These are phyloP conservation scores for Dactylellina haptotyla DNA, from an alignment of 2,329 filamentous ascomycete genomes.

Conservation along the genomic window DNA sequence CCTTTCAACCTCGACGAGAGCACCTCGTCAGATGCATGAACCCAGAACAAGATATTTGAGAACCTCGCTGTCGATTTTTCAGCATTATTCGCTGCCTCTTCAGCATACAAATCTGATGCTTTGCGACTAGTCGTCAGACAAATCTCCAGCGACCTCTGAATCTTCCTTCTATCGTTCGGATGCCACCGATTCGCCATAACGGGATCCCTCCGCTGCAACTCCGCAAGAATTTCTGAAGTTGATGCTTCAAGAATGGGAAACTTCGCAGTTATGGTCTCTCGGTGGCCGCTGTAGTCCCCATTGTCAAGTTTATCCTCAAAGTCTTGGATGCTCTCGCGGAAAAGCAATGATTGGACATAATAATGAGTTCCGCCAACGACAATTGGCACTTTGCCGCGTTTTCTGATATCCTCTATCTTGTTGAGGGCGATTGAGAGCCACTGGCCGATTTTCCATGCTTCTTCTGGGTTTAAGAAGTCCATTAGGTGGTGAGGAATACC, in stretches of 20 bases:
- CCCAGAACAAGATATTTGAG: conserved; percentile 80
- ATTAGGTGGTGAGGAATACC: conserved; percentile 89
- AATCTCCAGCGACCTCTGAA: conserved; percentile 87
- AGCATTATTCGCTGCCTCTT: conserved; percentile 60
- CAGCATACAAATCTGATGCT: conserved; percentile 81
- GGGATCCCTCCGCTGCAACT: conserved; percentile 83
- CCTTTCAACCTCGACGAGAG: conserved; percentile 77
- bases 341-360: conserved; percentile 88
- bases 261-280: conserved; percentile 62
- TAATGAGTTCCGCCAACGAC: conserved; percentile 95
- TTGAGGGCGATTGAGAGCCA: conserved; percentile 61
- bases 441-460: conserved; percentile 82
- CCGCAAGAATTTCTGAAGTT: conserved; percentile 76
- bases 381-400: conserved; percentile 82
- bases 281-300: conserved; percentile 60
- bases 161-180: conserved; percentile 89
- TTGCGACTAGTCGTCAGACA: conserved; percentile 81
- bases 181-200: conserved; percentile 92
- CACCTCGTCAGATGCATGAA: conserved; percentile 76
- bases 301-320: conserved; percentile 38
- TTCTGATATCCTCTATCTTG: conserved; percentile 77
- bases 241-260: conserved; percentile 78
- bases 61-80: conserved; percentile 54
- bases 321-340: conserved; percentile 72
- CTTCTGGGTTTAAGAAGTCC: conserved; percentile 77